Percentiles rank a stretch among this genome's conserved stretches.
Evolutionary conservation across 192 early-diverging fungal genomes (phyloP).

Genomic region (Backusella tuberculispora): DNA sequence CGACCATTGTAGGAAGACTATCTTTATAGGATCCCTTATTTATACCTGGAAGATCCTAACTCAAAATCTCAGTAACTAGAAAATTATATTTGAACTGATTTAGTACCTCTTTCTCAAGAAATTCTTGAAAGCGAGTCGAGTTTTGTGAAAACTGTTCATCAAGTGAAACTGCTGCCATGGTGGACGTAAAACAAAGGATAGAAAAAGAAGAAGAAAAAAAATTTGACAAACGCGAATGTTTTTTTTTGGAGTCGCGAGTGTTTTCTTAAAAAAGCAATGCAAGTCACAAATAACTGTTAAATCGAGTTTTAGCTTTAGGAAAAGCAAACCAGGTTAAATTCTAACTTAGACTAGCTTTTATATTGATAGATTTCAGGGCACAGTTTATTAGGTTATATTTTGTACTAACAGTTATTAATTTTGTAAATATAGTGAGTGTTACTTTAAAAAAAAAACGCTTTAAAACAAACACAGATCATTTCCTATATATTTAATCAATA

Average conservation of each 20-base stretch:
- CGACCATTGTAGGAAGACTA: conserved; percentile 24
- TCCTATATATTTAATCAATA: too few relatives aligned
- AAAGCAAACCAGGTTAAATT: too few relatives aligned
- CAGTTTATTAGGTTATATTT: too few relatives aligned
- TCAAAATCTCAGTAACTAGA: neutral
- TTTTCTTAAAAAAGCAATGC: neutral
- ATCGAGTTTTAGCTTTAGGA: too few relatives aligned
- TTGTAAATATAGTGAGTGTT: too few relatives aligned
- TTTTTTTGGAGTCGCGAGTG: neutral
- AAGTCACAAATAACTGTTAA: too few relatives aligned
- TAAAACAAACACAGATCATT: too few relatives aligned
- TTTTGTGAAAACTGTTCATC: conserved; percentile 8
- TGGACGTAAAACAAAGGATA: neutral
- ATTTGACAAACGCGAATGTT: conserved; percentile 7
- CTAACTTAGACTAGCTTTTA: too few relatives aligned
- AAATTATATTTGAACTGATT: neutral
- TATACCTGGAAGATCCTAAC: conserved; percentile 16
- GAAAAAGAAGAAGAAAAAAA: neutral
- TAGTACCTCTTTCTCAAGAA: conserved; percentile 1
- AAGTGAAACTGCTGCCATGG: neutral
- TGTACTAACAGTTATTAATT: too few relatives aligned
- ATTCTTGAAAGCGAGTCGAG: conserved; percentile 16
- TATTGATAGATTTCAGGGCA: too few relatives aligned
- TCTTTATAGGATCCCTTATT: conserved; percentile 30
- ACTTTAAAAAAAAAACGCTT: too few relatives aligned